Evolutionary conservation across 164 flowering plant genomes (phyloP).

Genomic region (Paratinospora sagittata): DNA sequence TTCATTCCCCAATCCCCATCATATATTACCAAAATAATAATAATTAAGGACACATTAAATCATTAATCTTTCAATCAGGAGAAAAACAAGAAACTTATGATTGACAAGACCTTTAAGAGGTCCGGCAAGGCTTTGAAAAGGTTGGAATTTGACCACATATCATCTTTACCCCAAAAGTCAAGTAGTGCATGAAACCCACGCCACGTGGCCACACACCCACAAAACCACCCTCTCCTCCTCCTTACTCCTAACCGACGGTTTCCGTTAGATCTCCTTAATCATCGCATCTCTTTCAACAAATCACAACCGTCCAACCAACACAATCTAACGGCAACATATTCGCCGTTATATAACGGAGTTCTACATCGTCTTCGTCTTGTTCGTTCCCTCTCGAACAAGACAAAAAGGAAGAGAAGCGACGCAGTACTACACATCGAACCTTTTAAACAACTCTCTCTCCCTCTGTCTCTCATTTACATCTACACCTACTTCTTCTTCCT

Average conservation of each 20-base stretch:
- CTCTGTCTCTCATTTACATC: neutral
- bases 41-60: too few relatives aligned
- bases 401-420: neutral
- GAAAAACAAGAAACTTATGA: neutral
- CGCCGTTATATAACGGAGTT: too few relatives aligned
- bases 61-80: neutral
- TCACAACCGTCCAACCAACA: neutral
- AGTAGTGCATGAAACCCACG: neutral
- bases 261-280: neutral
- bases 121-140: neutral
- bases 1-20: too few relatives aligned
- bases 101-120: neutral
- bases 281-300: neutral
- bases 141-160: neutral
- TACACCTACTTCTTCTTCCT: too few relatives aligned
- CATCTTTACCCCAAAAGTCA: neutral
- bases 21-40: too few relatives aligned
- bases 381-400: neutral
- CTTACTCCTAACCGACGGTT: neutral
- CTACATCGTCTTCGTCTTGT: neutral
- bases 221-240: neutral
- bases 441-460: too few relatives aligned
- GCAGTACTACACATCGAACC: neutral
- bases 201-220: neutral
- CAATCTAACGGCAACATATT: too few relatives aligned